Evolutionary conservation across 208 protist genomes (phyloP).

Genomic region (Trypanosoma lewisi): DNA sequence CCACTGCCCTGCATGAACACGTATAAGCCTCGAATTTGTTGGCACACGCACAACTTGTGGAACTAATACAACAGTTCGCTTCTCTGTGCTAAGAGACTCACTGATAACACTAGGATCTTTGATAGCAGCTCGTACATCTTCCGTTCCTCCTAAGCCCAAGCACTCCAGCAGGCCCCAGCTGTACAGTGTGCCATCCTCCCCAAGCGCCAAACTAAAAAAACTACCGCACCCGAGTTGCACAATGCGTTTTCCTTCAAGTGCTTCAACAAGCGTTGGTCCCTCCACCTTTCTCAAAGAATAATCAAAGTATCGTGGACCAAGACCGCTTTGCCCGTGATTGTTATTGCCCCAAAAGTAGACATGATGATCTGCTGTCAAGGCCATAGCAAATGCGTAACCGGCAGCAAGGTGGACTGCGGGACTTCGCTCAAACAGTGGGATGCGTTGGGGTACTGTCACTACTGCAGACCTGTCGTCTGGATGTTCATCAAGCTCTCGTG

Average conservation of each 20-base stretch:
- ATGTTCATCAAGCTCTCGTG: conserved; percentile 34
- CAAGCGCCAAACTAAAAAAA: conserved; percentile 81
- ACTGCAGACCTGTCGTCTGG: conserved; percentile 44
- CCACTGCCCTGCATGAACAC: conserved; percentile 85
- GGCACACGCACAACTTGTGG: conserved; percentile 66
- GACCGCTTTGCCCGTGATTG: conserved; percentile 87
- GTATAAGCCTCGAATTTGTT: conserved; percentile 39
- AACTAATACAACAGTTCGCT: conserved; percentile 67
- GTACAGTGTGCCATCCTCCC: conserved; percentile 64
- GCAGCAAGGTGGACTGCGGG: conserved; percentile 57
- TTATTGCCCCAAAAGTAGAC: conserved; percentile 92
- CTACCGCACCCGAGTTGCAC: conserved; percentile 81
- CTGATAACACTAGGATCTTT: conserved; percentile 33
- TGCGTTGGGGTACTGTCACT: conserved; percentile 57
- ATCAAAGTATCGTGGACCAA: conserved; percentile 62
- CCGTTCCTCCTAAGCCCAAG: conserved; percentile 58
- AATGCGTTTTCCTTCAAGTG: conserved; percentile 65
- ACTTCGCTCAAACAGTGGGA: conserved; percentile 63
- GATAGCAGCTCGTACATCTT: conserved; percentile 48
- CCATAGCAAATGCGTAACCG: conserved; percentile 86
- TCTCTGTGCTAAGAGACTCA: conserved; percentile 79
- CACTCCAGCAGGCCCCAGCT: conserved; percentile 87
- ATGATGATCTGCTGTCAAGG: conserved; percentile 57
- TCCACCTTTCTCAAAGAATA: conserved; percentile 62
- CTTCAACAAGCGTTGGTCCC: conserved; percentile 56